Evolutionary conservation across 2,329 filamentous ascomycete species (phyloP).

Genomic region (Epichloe hybrida): DNA sequence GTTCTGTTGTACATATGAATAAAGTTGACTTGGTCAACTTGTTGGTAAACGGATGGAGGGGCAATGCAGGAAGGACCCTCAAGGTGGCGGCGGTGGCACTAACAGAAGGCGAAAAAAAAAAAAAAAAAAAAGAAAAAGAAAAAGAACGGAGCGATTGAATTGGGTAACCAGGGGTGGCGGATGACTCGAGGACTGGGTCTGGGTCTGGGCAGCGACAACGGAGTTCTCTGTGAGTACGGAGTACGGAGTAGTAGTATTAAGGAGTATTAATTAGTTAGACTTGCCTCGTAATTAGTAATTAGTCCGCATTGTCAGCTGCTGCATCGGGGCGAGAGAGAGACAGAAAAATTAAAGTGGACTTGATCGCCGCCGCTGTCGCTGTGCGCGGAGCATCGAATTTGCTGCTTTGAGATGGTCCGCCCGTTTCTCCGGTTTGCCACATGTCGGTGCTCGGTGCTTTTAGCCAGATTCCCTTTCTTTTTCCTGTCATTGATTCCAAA

Average conservation of each 20-base stretch:
- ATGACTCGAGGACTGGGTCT: background rate
- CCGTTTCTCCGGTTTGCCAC: too few relatives aligned
- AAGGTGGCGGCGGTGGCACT: background rate
- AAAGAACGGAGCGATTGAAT: background rate
- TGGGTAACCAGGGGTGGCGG: background rate
- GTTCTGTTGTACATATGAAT: background rate
- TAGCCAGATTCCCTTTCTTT: too few relatives aligned
- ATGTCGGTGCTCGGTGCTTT: too few relatives aligned
- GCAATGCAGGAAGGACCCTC: background rate
- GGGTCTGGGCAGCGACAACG: constrained; percentile 1
- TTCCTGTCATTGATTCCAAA: too few relatives aligned
- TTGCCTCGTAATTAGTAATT: too few relatives aligned
- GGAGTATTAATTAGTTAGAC: too few relatives aligned
- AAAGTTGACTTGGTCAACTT: background rate
- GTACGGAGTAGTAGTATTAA: background rate
- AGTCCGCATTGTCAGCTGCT: too few relatives aligned
- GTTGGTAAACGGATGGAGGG: background rate
- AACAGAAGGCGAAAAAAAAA: background rate
- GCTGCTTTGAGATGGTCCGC: too few relatives aligned
- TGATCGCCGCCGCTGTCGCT: too few relatives aligned
- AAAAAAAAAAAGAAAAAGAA: background rate
- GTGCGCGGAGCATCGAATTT: too few relatives aligned
- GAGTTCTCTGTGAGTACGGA: background rate
- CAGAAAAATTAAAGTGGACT: too few relatives aligned
- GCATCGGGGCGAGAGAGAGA: too few relatives aligned